Evolutionary conservation across 2,329 filamentous ascomycete species (phyloP), one percentile per base, ranked within the genome.

Genomic region (Didymella pinodella): DNA sequence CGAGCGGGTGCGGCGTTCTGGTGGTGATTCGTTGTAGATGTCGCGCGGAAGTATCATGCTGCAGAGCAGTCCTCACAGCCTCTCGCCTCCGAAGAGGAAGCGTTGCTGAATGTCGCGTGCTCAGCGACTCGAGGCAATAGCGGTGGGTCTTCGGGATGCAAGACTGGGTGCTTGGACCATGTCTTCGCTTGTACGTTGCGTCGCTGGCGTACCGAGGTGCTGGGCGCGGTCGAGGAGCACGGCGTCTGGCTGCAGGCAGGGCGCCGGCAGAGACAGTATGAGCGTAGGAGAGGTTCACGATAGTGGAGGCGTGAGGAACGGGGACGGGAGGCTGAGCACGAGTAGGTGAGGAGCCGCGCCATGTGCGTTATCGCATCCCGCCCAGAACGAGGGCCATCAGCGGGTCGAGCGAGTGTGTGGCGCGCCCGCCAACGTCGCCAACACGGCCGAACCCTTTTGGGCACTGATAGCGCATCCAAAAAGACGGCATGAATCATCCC

Each of bases 1-100:
- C 34, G 76, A 47, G 49, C 79, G 79, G 44, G 79, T 81, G 65
- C 85, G 82, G 59, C 80, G 76, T 57, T 79, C 78, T 26, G 86
- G 86, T 22, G 84, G 83, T 25, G 76, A 76, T 52, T 73, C 72
- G 56, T 80, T 76, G 75, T 83, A 84, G 26, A 85, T 69, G 34
- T 61, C 54, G 59, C 78, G 71, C 45, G 72, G 66, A 40, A 75
- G 59, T 62, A 77, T 70, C 75, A 76, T 77, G 66, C 61, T 70
- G 62, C 48, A 61, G 64, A 64, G 61, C 55, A 62, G 64, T 61
- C 62, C 66, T 62, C 57, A 67, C 68, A 75, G 72, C 70, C 72
- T 73, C 74, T 66, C 72, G 64, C 76, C 76, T 76, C 76, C 75
- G 74, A 55, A 76, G 76, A 77, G 75, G 75, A 74, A 63, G 75